Percentiles rank a stretch among this genome's conserved stretches.
phyloP scores from a whole-genome alignment of 345 rosid species.

The Salix dunnii region DNA sequence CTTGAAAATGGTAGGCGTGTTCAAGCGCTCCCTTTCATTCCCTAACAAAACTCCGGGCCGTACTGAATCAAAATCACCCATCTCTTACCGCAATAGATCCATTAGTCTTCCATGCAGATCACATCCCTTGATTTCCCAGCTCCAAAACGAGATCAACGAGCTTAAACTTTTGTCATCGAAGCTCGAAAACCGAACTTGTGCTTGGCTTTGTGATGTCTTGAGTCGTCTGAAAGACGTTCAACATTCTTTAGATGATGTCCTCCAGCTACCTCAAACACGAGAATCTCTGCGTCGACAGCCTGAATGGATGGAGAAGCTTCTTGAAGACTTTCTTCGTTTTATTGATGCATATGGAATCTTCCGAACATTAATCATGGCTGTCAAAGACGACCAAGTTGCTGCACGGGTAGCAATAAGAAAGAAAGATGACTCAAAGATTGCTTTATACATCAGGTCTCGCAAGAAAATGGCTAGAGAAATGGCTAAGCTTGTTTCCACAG shows the following conservation, averaged over 20 bases:
- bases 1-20: constrained; percentile 36
- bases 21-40: constrained; percentile 56
- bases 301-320: constrained; percentile 45
- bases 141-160: constrained; percentile 31
- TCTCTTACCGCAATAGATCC: constrained; percentile 52
- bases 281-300: constrained; percentile 40
- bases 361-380: constrained; percentile 32
- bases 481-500: constrained; percentile 27
- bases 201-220: constrained; percentile 43
- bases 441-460: constrained; percentile 28
- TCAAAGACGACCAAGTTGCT: constrained; percentile 47
- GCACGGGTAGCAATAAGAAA: constrained; percentile 51
- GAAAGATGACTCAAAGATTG: constrained; percentile 39
- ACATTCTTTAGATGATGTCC: constrained; percentile 42
- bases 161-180: constrained; percentile 31
- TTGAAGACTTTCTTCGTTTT: constrained; percentile 48
- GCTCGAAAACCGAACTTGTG: constrained; percentile 21
- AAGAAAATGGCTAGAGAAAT: constrained; percentile 43
- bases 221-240: constrained; percentile 38
- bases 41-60: constrained; percentile 42
- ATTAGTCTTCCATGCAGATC: constrained; percentile 58
- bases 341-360: constrained; percentile 57
- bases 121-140: constrained; percentile 53
- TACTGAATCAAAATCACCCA: constrained; percentile 29
- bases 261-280: constrained; percentile 57